A percentile compares a stretch with the other conserved stretches of the same genome.
phyloP scores from a whole-genome alignment of 1,284 basidiomycete species.

The Apiotrichum veenhuisii region DNA sequence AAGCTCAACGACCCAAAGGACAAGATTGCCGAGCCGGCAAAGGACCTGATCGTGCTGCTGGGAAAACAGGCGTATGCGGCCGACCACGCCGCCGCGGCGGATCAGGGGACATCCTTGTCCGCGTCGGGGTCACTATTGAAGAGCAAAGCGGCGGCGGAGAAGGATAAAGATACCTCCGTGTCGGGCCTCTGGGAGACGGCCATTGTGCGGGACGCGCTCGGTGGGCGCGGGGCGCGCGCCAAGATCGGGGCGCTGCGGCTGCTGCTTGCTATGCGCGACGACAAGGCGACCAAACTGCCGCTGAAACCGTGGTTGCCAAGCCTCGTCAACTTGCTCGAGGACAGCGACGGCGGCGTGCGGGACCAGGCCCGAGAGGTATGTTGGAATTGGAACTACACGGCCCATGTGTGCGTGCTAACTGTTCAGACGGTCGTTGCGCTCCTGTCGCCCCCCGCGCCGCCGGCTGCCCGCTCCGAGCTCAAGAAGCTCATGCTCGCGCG shows the following conservation, averaged over 20 bases:
- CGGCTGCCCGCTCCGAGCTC: constrained; percentile 82
- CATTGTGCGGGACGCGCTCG: constrained; percentile 63
- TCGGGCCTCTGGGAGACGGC: constrained; percentile 70
- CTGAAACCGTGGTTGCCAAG: constrained; percentile 74
- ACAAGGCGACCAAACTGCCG: constrained; percentile 72
- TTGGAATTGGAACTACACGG: not conserved
- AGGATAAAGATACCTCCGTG: constrained; percentile 72
- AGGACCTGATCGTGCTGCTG: constrained; percentile 26
- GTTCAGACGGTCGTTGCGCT: constrained; percentile 70
- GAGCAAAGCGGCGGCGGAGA: constrained; percentile 57
- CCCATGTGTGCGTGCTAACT: not conserved
- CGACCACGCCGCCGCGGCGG: constrained; percentile 9
- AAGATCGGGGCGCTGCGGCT: constrained; percentile 49
- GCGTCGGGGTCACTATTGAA: constrained; percentile 46
- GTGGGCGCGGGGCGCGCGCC: constrained; percentile 73
- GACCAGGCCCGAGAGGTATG: constrained; percentile 64
- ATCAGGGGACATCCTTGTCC: not conserved
- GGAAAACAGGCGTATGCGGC: constrained; percentile 31
- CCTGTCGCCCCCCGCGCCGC: constrained; percentile 75
- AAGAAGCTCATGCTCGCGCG: constrained; percentile 86
- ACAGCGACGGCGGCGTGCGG: constrained; percentile 83
- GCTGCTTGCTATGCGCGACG: constrained; percentile 59
- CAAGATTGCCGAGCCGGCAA: constrained; percentile 32
- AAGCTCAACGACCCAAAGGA: constrained; percentile 48
- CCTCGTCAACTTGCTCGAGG: constrained; percentile 81